Conservation (phyloP, 2,329 filamentous ascomycete genomes). For the Apiospora pterosperma region DNA sequence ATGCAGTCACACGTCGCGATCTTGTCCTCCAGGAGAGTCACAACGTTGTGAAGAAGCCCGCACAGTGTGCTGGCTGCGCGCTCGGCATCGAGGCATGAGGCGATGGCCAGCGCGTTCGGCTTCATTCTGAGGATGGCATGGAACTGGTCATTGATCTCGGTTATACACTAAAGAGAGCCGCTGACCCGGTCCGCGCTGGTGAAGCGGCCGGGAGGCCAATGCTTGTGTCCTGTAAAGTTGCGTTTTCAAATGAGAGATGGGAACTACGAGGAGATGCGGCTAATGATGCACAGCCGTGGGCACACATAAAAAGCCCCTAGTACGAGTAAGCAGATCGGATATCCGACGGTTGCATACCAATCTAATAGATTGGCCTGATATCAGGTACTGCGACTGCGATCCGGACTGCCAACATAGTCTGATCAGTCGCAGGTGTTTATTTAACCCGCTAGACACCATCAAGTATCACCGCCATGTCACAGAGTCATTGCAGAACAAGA, state of each 20-base stretch:
- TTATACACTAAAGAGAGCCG: constrained; percentile 20
- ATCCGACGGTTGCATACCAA: not conserved
- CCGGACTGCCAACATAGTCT: too few species aligned
- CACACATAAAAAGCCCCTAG: not conserved
- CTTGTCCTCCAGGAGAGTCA: constrained; percentile 63
- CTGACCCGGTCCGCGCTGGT: constrained; percentile 12
- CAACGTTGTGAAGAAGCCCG: constrained; percentile 57
- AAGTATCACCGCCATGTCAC: not conserved
- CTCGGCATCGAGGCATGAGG: constrained; percentile 27
- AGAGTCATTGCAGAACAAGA: not conserved
- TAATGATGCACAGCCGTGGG: too few species aligned
- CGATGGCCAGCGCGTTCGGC: constrained; percentile 30
- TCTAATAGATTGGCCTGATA: too few species aligned
- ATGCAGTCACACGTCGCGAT: constrained; percentile 59
- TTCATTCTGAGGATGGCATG: constrained; percentile 32
- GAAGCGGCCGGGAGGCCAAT: not conserved
- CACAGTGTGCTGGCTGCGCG: constrained; percentile 20
- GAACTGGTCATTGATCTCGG: constrained; percentile 20
- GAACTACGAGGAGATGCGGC: not conserved
- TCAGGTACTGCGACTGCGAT: too few species aligned
- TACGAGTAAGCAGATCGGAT: not conserved
- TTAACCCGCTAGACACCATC: not conserved
- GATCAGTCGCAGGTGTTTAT: too few species aligned
- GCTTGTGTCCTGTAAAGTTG: not conserved
- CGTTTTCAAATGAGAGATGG: not conserved